A percentile compares a stretch with the other conserved stretches of the same genome.
phyloP scores from a whole-genome alignment of 768 basidiomycete genomes.

The Leccinum pellstonianum region DNA sequence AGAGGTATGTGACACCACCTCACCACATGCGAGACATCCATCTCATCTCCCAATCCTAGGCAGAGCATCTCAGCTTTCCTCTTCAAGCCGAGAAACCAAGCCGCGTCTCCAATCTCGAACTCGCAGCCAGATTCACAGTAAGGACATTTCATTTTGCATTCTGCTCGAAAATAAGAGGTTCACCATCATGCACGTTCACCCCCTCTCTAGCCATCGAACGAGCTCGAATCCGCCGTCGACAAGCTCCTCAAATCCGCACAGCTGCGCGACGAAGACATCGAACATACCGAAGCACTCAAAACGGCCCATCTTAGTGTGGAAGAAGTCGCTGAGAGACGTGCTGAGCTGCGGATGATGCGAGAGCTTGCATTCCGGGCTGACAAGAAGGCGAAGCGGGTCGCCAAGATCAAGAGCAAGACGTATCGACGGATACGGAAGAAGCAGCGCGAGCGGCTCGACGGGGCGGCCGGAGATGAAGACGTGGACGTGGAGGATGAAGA shows the following conservation, averaged over 20 bases:
- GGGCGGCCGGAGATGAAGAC: conserved; percentile 34
- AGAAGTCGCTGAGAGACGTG: conserved; percentile 79
- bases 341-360: conserved; percentile 82
- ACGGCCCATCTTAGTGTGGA: conserved; percentile 82
- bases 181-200: not conserved
- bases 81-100: conserved; percentile 61
- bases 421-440: conserved; percentile 85
- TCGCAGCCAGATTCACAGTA: conserved; percentile 85
- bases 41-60: conserved; percentile 42
- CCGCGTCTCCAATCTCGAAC: conserved; percentile 67
- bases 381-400: conserved; percentile 80
- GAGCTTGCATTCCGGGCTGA: conserved; percentile 95
- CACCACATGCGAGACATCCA: not conserved
- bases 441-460: conserved; percentile 61
- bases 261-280: conserved; percentile 78
- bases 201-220: conserved; percentile 66
- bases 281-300: conserved; percentile 76
- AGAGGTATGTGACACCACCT: conserved; percentile 50
- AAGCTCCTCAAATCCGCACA: conserved; percentile 78
- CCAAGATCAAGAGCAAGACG: conserved; percentile 95
- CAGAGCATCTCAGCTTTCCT: conserved; percentile 86
- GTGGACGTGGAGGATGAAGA: conserved; percentile 44
- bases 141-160: conserved; percentile 4
- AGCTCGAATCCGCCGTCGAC: conserved; percentile 82
- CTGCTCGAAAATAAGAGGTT: not conserved